Evolutionary conservation across 148 eudicot species (phyloP).

Genomic region (Hydrangea macrophylla): DNA sequence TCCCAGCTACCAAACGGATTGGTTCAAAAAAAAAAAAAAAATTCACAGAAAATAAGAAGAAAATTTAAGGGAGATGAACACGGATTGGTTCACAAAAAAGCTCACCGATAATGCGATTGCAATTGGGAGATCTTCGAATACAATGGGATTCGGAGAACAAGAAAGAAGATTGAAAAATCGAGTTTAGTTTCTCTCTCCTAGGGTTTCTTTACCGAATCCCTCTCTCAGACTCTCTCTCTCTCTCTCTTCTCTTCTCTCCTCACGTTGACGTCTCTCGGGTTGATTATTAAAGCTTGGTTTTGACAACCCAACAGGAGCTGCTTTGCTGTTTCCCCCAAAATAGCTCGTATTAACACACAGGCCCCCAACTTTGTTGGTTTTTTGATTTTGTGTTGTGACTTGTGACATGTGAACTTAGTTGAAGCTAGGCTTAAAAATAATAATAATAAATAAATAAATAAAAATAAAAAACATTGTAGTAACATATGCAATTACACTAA

Average conservation of each 20-base stretch:
- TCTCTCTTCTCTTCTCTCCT: background rate
- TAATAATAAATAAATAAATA: too few relatives aligned
- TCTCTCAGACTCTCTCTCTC: background rate
- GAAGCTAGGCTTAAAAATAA: too few relatives aligned
- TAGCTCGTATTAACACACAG: background rate
- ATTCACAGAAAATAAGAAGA: background rate
- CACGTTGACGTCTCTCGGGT: background rate
- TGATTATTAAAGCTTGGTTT: background rate
- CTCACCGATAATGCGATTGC: conserved; percentile 3
- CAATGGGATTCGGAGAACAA: conserved; percentile 5
- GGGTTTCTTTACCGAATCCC: background rate
- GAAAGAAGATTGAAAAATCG: background rate
- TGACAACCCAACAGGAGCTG: conserved; percentile 24
- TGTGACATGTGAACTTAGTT: too few relatives aligned
- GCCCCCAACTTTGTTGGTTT: background rate
- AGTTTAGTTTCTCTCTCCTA: conserved; percentile 1
- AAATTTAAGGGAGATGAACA: background rate
- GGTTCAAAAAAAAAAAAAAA: background rate
- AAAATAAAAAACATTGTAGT: too few relatives aligned
- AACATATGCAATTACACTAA: too few relatives aligned
- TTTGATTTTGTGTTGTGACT: too few relatives aligned
- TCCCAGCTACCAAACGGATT: background rate
- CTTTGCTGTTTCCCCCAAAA: background rate
- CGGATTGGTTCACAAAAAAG: background rate
- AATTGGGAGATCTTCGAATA: conserved; percentile 13